Conservation (phyloP, 2,329 filamentous ascomycete species). For the Hymenoscyphus repandus region DNA sequence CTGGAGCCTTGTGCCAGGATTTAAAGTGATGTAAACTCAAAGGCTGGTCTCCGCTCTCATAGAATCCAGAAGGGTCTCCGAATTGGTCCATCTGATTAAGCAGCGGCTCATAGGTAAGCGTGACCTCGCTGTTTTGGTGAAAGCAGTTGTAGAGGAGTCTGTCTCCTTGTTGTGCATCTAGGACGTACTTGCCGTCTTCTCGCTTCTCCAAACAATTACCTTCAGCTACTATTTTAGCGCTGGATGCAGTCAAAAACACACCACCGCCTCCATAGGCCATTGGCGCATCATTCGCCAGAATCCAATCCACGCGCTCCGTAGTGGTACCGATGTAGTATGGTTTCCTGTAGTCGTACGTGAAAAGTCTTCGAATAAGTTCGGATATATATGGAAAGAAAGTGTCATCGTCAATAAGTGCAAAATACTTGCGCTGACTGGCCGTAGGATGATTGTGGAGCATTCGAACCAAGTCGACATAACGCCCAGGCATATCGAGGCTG, state of each 20-base stretch:
- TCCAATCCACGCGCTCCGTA: conserved; percentile 29
- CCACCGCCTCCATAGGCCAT: conserved; percentile 32
- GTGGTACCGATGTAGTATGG: conserved; percentile 31
- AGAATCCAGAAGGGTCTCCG: conserved; percentile 30
- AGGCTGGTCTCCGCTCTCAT: conserved; percentile 26
- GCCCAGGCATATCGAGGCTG: conserved; percentile 51
- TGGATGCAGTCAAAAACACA: conserved; percentile 26
- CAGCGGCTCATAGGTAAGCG: conserved; percentile 23
- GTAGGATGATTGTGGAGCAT: conserved; percentile 47
- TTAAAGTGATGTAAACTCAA: conserved; percentile 31
- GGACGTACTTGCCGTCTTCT: conserved; percentile 17
- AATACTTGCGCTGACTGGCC: conserved; percentile 21
- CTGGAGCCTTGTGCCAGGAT: conserved; percentile 27
- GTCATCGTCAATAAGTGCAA: conserved; percentile 31
- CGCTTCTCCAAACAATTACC: conserved; percentile 25
- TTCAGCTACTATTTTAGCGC: conserved; percentile 17
- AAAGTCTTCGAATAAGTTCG: conserved; percentile 30
- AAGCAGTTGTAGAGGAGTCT: conserved; percentile 30
- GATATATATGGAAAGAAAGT: conserved; percentile 30
- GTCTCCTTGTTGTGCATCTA: conserved; percentile 28
- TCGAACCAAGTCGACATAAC: conserved; percentile 51
- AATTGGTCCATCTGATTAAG: conserved; percentile 30
- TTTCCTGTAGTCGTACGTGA: conserved; percentile 24
- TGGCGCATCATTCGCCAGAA: conserved; percentile 20
- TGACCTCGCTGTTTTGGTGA: conserved; percentile 22